Conservation (phyloP, 176 grass and related monocot genomes). For the Puya raimondii region DNA sequence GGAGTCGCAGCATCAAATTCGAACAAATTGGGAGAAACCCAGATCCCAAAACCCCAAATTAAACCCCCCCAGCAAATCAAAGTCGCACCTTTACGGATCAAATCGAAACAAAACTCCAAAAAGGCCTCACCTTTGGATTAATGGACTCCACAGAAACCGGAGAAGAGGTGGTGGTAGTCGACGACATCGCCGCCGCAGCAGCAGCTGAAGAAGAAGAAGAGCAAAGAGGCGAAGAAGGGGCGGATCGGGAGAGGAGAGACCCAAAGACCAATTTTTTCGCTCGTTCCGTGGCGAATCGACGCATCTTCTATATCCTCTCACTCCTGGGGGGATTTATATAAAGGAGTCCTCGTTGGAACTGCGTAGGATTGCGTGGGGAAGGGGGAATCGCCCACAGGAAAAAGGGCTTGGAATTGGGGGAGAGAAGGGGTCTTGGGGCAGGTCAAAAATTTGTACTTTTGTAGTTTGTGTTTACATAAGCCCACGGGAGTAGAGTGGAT, state of each 20-base stretch:
- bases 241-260: not conserved
- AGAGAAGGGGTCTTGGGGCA: not conserved
- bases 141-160: conserved; percentile 24
- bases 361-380: not conserved
- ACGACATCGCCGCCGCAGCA: not conserved
- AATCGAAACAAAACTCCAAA: not conserved
- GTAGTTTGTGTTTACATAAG: not conserved
- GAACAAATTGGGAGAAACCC: not conserved
- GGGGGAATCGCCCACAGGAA: not conserved
- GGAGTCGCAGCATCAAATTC: not conserved
- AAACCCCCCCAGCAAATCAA: not conserved
- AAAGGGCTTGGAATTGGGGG: not conserved
- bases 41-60: not conserved
- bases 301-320: not conserved
- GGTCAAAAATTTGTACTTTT: no score
- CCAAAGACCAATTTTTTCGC: not conserved
- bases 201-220: conserved; percentile 6
- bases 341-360: not conserved
- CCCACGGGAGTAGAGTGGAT: not conserved
- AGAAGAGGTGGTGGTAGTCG: not conserved
- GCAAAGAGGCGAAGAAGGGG: not conserved
- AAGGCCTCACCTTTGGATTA: conserved; percentile 32
- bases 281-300: conserved; percentile 12
- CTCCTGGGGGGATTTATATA: not conserved
- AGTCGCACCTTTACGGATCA: not conserved